A percentile compares a stretch with the other conserved stretches of the same genome.
These are phyloP conservation scores for Thyridium curvatum DNA, from an alignment of 2,329 filamentous ascomycete species.

Conservation along the genomic window DNA sequence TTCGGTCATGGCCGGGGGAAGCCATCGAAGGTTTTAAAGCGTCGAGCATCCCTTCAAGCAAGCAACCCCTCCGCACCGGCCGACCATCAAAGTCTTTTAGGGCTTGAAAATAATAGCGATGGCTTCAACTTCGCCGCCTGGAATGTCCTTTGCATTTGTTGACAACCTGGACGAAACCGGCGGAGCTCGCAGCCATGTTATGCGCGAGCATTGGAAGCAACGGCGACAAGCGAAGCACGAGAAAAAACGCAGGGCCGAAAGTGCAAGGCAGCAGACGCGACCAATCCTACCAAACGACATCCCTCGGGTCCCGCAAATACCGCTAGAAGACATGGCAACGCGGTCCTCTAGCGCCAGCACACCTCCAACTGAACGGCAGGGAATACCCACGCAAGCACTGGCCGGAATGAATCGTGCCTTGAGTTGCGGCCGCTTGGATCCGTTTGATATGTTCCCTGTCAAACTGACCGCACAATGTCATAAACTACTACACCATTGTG, in stretches of 20 bases:
- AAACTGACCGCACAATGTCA: slow-evolving; percentile 24
- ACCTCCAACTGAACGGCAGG: background rate
- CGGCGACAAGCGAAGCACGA: slow-evolving; percentile 9
- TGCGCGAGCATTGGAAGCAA: slow-evolving; percentile 27
- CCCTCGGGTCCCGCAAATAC: background rate
- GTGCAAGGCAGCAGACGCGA: slow-evolving; percentile 5
- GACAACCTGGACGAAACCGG: too few relatives aligned
- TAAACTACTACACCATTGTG: slow-evolving; percentile 28
- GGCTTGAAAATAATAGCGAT: too few relatives aligned
- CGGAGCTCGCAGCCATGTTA: slow-evolving; percentile 25
- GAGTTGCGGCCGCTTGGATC: slow-evolving; percentile 19
- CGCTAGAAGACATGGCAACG: too few relatives aligned
- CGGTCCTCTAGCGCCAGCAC: background rate
- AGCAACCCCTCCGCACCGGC: too few relatives aligned
- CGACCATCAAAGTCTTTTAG: too few relatives aligned
- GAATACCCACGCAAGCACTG: slow-evolving; percentile 13
- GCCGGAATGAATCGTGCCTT: slow-evolving; percentile 22
- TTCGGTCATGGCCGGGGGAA: too few relatives aligned
- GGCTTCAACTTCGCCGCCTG: too few relatives aligned
- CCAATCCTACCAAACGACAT: slow-evolving; percentile 1
- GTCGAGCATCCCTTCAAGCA: too few relatives aligned
- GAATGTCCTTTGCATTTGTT: too few relatives aligned
- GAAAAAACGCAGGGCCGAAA: too few relatives aligned
- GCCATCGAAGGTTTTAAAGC: too few relatives aligned
- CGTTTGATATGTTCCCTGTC: slow-evolving; percentile 27